Evolutionary conservation across 495 filamentous ascomycete genomes (phyloP).

Genomic region (Penicillium canescens): DNA sequence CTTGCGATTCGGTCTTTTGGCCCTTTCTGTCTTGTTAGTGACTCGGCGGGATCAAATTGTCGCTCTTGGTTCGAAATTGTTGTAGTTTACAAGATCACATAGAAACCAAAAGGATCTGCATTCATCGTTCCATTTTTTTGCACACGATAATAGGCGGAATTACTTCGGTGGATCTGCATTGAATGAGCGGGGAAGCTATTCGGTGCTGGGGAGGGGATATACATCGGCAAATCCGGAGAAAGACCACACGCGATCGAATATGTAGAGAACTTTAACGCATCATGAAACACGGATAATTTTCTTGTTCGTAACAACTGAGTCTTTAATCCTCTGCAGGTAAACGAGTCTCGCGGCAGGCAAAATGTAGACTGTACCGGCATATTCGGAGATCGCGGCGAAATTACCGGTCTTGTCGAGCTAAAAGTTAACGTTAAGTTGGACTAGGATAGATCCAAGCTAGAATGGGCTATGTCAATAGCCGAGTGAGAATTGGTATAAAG

Average conservation of each 20-base stretch:
- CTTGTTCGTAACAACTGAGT: no score
- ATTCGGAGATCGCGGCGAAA: neutral
- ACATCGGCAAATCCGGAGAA: neutral
- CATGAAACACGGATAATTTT: no score
- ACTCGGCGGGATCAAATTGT: neutral
- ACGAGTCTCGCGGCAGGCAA: no score
- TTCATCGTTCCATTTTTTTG: neutral
- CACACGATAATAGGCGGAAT: conserved; percentile 3
- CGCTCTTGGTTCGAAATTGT: neutral
- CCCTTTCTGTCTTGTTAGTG: conserved; percentile 3
- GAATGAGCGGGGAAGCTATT: neutral
- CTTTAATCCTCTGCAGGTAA: no score
- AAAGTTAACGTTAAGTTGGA: no score
- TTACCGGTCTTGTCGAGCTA: neutral
- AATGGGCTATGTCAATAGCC: neutral
- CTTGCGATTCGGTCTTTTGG: conserved; percentile 14
- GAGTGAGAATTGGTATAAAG: neutral
- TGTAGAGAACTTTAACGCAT: no score
- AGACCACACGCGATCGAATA: neutral
- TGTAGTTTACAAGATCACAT: neutral
- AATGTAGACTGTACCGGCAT: neutral
- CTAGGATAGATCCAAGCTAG: neutral
- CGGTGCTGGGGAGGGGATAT: neutral
- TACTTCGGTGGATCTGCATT: neutral
- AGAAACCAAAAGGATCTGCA: no score